phyloP scores from a whole-genome alignment of 2,329 filamentous ascomycete genomes.

The Akanthomyces muscarius region DNA sequence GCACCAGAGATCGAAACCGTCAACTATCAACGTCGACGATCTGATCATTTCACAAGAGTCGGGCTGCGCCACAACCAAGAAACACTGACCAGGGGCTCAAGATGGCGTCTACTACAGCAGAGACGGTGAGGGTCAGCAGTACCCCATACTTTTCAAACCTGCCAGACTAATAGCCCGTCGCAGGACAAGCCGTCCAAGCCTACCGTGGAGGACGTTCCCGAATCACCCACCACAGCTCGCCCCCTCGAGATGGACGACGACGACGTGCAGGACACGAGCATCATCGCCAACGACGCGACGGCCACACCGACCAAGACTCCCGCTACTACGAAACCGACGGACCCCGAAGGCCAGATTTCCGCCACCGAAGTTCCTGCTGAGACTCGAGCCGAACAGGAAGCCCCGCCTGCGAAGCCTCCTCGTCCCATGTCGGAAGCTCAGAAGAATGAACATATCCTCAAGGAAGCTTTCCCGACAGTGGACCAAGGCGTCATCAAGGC shows the following conservation, averaged over 20 bases:
- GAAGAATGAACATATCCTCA: slow-evolving; percentile 81
- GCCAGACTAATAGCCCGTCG: not conserved
- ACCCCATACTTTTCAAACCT: slow-evolving; percentile 10
- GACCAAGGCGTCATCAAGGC: slow-evolving; percentile 80
- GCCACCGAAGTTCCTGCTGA: slow-evolving; percentile 22
- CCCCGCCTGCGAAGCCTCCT: slow-evolving; percentile 75
- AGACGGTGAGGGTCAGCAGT: slow-evolving; percentile 15
- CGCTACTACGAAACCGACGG: slow-evolving; percentile 23
- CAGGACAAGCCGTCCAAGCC: slow-evolving; percentile 40
- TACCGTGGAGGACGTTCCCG: slow-evolving; percentile 41
- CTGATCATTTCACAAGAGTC: not conserved
- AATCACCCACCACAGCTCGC: slow-evolving; percentile 62
- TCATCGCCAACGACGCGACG: slow-evolving; percentile 41
- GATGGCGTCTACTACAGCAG: slow-evolving; percentile 18
- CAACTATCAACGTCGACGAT: not conserved
- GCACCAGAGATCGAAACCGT: not conserved
- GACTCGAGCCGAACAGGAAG: slow-evolving; percentile 34
- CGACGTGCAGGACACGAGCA: slow-evolving; percentile 58
- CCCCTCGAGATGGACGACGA: slow-evolving; percentile 69
- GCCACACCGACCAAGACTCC: slow-evolving; percentile 20
- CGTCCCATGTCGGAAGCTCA: slow-evolving; percentile 76
- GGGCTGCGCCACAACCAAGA: slow-evolving; percentile 12
- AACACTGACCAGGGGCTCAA: slow-evolving; percentile 16
- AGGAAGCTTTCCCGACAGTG: slow-evolving; percentile 87
- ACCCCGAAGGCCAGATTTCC: slow-evolving; percentile 24